Conservation (phyloP, 352 stramenopile genomes). For the Phytophthora constricta region DNA sequence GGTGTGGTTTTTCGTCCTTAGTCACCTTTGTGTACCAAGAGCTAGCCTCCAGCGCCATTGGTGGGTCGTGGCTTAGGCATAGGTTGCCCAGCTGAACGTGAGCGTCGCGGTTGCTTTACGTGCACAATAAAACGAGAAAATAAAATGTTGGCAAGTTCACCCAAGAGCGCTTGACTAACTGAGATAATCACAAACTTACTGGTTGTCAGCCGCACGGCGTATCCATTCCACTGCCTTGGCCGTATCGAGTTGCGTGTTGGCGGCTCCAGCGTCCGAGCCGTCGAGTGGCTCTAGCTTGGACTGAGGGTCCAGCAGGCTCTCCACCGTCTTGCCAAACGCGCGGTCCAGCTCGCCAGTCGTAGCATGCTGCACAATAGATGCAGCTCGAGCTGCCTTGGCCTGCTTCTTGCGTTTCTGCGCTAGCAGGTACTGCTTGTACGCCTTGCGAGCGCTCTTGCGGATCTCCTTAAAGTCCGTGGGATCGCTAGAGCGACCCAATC, state of each 20-base stretch:
- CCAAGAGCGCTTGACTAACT: not conserved
- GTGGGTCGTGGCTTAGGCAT: conserved; percentile 79
- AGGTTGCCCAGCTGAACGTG: conserved; percentile 85
- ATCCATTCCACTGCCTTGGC: conserved; percentile 85
- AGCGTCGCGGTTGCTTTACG: conserved; percentile 66
- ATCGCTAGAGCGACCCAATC: conserved; percentile 48
- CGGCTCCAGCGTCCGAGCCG: conserved; percentile 21
- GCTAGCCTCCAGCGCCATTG: conserved; percentile 69
- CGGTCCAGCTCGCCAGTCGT: conserved; percentile 66
- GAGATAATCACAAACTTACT: conserved; percentile 13
- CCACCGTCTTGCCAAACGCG: conserved; percentile 75
- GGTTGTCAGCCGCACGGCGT: conserved; percentile 76
- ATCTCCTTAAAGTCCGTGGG: conserved; percentile 76
- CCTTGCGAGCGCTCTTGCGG: conserved; percentile 73
- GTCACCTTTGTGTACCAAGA: conserved; percentile 79
- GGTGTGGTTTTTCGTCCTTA: conserved; percentile 61
- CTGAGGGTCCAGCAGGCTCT: conserved; percentile 70
- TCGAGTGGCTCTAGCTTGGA: conserved; percentile 48
- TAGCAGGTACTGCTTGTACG: conserved; percentile 80
- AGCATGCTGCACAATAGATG: conserved; percentile 62
- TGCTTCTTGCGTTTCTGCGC: conserved; percentile 51
- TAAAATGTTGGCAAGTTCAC: not conserved
- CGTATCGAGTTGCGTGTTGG: conserved; percentile 49
- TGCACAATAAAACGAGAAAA: not conserved
- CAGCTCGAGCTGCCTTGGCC: conserved; percentile 16